Percentiles rank a stretch among this genome's conserved stretches.
Conservation (phyloP, 495 filamentous ascomycete species). For the Jackrogersella minutella region DNA sequence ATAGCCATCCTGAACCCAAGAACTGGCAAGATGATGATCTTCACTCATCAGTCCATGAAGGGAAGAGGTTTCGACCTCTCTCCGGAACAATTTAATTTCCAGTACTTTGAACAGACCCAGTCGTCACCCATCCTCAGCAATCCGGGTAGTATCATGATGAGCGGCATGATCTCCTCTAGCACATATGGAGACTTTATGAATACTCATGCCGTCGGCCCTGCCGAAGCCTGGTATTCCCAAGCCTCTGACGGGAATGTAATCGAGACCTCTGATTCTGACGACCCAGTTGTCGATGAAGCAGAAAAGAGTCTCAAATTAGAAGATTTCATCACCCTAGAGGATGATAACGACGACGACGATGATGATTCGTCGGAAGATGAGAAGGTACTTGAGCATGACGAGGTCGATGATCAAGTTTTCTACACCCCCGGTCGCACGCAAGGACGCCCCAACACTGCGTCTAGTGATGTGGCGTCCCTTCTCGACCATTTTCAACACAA, state of each 20-base stretch:
- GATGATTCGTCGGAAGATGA: conserved; percentile 62
- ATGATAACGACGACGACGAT: conserved; percentile 56
- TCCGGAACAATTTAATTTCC: conserved; percentile 55
- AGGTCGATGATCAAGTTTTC: conserved; percentile 54
- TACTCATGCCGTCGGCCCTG: conserved; percentile 71
- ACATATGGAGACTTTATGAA: conserved; percentile 67
- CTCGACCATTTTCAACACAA: conserved; percentile 72
- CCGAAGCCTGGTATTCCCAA: conserved; percentile 79
- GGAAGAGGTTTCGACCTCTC: conserved; percentile 53
- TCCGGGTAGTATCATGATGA: conserved; percentile 79
- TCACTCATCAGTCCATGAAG: conserved; percentile 51
- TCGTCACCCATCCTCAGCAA: conserved; percentile 70
- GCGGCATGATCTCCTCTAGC: conserved; percentile 64
- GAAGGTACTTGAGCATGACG: conserved; percentile 54
- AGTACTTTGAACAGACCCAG: conserved; percentile 60
- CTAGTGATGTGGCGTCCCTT: conserved; percentile 58
- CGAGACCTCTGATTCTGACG: conserved; percentile 54
- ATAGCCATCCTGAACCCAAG: conserved; percentile 75
- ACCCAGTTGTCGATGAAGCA: conserved; percentile 68
- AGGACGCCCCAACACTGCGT: conserved; percentile 59
- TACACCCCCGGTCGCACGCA: conserved; percentile 63
- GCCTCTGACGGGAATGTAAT: conserved; percentile 59
- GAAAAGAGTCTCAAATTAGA: conserved; percentile 70
- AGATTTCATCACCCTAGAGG: conserved; percentile 75
- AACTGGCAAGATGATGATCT: conserved; percentile 76